Conservation (phyloP, 78 protist species). For the Isochrysis galbana region DNA sequence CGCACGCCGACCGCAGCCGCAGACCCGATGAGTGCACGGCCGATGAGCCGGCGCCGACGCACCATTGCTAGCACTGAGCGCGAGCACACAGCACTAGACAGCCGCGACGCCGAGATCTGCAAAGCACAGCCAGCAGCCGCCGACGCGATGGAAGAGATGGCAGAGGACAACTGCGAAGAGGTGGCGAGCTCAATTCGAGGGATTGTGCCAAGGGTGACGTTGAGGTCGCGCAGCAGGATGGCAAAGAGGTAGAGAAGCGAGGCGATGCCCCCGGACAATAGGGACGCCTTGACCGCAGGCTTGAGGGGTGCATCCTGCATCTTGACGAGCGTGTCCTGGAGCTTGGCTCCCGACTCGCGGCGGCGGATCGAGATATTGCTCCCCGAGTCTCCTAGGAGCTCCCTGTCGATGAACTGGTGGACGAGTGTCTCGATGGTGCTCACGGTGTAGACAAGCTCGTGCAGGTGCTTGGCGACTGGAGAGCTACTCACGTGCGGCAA, state of each 20-base stretch:
- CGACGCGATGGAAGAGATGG: not conserved
- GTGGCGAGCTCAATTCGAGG: not conserved
- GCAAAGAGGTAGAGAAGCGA: not conserved
- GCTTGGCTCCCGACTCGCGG: not conserved
- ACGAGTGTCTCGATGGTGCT: not conserved
- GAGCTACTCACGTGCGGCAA: no score
- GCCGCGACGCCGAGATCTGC: no score
- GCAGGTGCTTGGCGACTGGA: not conserved
- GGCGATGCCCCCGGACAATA: not conserved
- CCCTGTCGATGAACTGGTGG: conserved; percentile 6
- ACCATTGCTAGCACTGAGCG: no score
- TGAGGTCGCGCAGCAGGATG: not conserved
- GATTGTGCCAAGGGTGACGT: not conserved
- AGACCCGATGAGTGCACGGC: not conserved
- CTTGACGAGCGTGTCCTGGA: not conserved
- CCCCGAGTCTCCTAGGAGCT: not conserved
- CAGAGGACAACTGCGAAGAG: not conserved
- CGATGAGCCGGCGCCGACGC: no score
- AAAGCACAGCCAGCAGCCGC: not conserved
- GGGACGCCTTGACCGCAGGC: conserved; percentile 12
- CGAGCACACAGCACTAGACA: no score
- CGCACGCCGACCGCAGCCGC: not conserved
- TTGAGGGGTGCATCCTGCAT: not conserved
- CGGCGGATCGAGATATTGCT: not conserved
- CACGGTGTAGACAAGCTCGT: not conserved